Conservation (phyloP, 2,329 filamentous ascomycete genomes). For the Exophiala sideris region DNA sequence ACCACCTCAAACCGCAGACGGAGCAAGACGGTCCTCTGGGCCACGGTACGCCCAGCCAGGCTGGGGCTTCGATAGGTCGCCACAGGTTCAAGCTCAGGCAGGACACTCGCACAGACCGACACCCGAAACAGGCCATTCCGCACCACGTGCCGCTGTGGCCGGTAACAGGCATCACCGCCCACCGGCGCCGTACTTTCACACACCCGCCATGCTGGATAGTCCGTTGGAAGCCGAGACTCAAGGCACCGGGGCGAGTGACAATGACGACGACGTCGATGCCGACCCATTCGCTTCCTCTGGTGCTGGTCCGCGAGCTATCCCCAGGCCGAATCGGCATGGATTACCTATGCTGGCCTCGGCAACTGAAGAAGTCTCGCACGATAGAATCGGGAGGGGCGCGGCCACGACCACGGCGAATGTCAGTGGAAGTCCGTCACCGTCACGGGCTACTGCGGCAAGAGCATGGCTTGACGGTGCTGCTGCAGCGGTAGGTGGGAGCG, state of each 20-base stretch:
- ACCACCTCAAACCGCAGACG: not conserved
- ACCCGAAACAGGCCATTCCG: slow-evolving; percentile 1
- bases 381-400: not conserved
- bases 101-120: slow-evolving; percentile 4
- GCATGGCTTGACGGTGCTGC: slow-evolving; percentile 23
- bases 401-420: not conserved
- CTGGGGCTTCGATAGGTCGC: not conserved
- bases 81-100: not conserved
- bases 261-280: slow-evolving; percentile 5
- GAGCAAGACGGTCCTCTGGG: too few relatives aligned
- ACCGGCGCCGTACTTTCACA: slow-evolving; percentile 6
- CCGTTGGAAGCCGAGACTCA: slow-evolving; percentile 2
- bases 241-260: too few relatives aligned
- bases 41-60: too few relatives aligned
- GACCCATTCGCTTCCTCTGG: slow-evolving; percentile 1
- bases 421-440: slow-evolving; percentile 3
- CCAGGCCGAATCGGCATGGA: not conserved
- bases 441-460: slow-evolving; percentile 12
- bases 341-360: too few relatives aligned
- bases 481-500: slow-evolving; percentile 14
- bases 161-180: slow-evolving; percentile 11
- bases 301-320: not conserved
- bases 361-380: too few relatives aligned
- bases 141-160: slow-evolving; percentile 1
- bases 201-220: slow-evolving; percentile 14